Percentiles rank a stretch among this genome's conserved stretches.
Conservation (phyloP, 345 rosid genomes). For the Populus ilicifolia region DNA sequence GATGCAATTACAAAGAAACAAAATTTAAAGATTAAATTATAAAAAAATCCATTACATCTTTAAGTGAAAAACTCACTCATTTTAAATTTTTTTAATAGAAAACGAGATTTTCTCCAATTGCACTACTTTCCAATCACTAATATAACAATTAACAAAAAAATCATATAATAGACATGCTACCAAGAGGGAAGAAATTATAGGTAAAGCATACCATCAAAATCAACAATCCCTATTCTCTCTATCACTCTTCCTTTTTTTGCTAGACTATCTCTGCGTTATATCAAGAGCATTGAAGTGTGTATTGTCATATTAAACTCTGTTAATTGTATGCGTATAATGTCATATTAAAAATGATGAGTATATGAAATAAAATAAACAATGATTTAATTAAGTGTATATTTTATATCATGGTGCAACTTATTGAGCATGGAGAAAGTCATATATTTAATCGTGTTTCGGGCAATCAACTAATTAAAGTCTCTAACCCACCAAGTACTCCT, state of each 20-base stretch:
- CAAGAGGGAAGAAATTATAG: neutral
- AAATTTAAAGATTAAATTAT: no score
- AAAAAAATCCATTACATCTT: no score
- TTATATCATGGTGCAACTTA: neutral
- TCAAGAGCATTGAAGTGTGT: neutral
- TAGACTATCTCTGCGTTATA: neutral
- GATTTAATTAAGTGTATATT: neutral
- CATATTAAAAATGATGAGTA: no score
- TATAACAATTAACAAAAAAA: no score
- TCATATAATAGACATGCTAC: no score
- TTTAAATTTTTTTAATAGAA: no score
- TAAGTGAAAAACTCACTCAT: no score
- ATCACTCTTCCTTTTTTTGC: neutral
- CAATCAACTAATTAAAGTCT: neutral
- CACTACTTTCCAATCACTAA: no score
- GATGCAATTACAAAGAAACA: no score
- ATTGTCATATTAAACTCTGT: no score
- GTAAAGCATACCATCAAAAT: neutral
- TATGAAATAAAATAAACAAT: neutral
- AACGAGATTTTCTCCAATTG: no score
- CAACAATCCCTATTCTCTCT: neutral
- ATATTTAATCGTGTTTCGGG: neutral
- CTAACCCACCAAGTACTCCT: neutral
- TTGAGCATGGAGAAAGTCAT: neutral
- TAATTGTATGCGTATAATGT: neutral